phyloP scores from a whole-genome alignment of 2,329 filamentous ascomycete genomes.

The Epicoccum sorghinum region DNA sequence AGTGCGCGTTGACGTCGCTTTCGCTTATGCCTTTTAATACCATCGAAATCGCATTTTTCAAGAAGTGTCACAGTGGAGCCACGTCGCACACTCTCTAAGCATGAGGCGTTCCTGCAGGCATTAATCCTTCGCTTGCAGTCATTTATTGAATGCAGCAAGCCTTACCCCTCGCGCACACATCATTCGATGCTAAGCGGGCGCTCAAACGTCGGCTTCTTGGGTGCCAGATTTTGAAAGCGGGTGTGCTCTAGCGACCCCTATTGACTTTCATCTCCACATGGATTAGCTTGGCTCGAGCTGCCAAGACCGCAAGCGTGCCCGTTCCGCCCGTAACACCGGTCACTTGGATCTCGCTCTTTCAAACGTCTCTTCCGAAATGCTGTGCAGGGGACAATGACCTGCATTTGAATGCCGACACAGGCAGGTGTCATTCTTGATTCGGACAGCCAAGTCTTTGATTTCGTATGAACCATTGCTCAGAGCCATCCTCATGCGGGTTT shows the following conservation, averaged over 20 bases:
- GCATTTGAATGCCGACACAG: slow-evolving; percentile 3
- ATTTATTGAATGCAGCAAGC: slow-evolving; percentile 7
- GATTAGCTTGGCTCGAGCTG: slow-evolving; percentile 12
- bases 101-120: slow-evolving; percentile 1
- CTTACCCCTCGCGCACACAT: slow-evolving; percentile 1
- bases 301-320: slow-evolving; percentile 11
- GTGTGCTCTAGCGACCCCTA: slow-evolving; percentile 14
- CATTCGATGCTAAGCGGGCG: slow-evolving; percentile 12
- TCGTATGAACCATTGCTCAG: neutral
- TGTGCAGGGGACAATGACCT: slow-evolving; percentile 1
- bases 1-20: slow-evolving; percentile 1
- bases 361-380: slow-evolving; percentile 1
- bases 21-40: neutral
- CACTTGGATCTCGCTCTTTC: slow-evolving; percentile 3
- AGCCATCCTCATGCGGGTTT: neutral
- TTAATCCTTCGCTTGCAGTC: neutral
- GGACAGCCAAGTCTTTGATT: slow-evolving; percentile 1
- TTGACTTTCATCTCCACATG: slow-evolving; percentile 18
- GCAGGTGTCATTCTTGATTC: slow-evolving; percentile 1
- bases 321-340: slow-evolving; percentile 12
- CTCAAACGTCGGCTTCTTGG: slow-evolving; percentile 13
- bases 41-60: neutral
- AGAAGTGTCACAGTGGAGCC: slow-evolving; percentile 7
- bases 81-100: slow-evolving; percentile 6
- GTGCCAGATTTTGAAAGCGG: neutral